Conservation (phyloP, 495 filamentous ascomycete genomes). For the Margaritispora aquatica region DNA sequence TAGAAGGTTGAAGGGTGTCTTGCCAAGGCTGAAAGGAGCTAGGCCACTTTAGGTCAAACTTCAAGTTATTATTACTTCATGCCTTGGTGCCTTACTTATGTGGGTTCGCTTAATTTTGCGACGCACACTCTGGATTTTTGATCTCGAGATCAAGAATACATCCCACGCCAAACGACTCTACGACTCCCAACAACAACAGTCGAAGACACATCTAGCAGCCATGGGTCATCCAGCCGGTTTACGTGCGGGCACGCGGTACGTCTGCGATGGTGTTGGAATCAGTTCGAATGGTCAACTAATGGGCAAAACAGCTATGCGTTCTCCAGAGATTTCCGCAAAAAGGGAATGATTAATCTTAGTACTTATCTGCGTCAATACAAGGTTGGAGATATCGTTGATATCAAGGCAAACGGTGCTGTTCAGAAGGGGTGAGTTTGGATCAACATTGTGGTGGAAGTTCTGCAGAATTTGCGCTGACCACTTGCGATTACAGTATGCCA, state of each 20-base stretch:
- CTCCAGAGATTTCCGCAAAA: slow-evolving; percentile 86
- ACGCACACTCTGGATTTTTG: background rate
- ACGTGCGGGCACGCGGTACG: slow-evolving; percentile 84
- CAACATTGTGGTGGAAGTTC: background rate
- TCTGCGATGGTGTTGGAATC: slow-evolving; percentile 15
- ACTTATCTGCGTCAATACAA: slow-evolving; percentile 91
- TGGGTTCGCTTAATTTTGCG: background rate
- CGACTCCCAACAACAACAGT: slow-evolving; percentile 5
- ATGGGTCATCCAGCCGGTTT: slow-evolving; percentile 99
- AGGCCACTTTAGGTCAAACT: background rate
- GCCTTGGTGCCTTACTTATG: background rate
- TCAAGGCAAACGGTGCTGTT: slow-evolving; percentile 94
- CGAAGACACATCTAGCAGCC: background rate
- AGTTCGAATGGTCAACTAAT: background rate
- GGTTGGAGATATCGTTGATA: slow-evolving; percentile 95
- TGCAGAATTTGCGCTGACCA: background rate
- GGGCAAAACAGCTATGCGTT: slow-evolving; percentile 64
- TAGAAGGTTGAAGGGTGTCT: no score
- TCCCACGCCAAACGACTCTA: slow-evolving; percentile 10
- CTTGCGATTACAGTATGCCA: slow-evolving; percentile 64
- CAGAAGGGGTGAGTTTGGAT: slow-evolving; percentile 77
- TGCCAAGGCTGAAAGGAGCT: no score
- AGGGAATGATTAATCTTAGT: slow-evolving; percentile 81
- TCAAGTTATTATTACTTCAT: background rate
- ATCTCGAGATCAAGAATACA: background rate